Conservation (phyloP, 495 filamentous ascomycete species). For the Penicillium atrosanguineum region DNA sequence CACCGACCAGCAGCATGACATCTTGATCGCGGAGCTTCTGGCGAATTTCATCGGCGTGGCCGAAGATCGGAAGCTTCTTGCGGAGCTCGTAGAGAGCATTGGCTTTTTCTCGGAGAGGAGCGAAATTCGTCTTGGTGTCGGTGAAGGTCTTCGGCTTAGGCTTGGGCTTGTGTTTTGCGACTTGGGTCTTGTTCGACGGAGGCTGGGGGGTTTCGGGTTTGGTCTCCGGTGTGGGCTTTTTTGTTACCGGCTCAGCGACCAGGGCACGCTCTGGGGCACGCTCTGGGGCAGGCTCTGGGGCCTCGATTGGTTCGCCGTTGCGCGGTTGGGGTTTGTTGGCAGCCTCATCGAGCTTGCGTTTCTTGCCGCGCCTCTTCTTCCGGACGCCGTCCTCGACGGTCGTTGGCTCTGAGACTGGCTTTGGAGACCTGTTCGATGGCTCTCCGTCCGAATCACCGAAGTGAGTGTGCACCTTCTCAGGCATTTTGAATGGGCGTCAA, state of each 20-base stretch:
- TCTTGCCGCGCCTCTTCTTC: conserved; percentile 38
- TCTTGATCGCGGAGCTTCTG: conserved; percentile 62
- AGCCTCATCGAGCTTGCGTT: conserved; percentile 42
- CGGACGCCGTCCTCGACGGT: conserved; percentile 19
- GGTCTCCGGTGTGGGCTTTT: neutral
- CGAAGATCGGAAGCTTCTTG: conserved; percentile 78
- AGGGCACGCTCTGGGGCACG: neutral
- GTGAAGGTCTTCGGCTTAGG: conserved; percentile 15
- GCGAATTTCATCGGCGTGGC: conserved; percentile 66
- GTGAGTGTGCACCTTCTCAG: conserved; percentile 38
- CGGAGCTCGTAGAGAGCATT: conserved; percentile 49
- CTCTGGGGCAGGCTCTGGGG: neutral
- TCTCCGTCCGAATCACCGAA: conserved; percentile 23
- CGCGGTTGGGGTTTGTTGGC: conserved; percentile 11
- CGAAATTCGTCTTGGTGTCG: conserved; percentile 29
- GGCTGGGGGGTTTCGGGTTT: neutral
- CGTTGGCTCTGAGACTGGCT: conserved; percentile 3
- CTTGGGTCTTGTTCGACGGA: neutral
- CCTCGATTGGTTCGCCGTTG: conserved; percentile 1
- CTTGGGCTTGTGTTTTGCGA: conserved; percentile 11
- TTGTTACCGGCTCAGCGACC: neutral
- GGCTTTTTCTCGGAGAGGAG: conserved; percentile 44
- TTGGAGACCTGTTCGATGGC: conserved; percentile 3
- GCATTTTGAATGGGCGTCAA: conserved; percentile 39
- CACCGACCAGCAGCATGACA: conserved; percentile 82